Percentiles rank a stretch among this genome's conserved stretches.
These are phyloP conservation scores for Phytophthora pluvialis DNA, from an alignment of 352 stramenopile species.

Conservation along the genomic window DNA sequence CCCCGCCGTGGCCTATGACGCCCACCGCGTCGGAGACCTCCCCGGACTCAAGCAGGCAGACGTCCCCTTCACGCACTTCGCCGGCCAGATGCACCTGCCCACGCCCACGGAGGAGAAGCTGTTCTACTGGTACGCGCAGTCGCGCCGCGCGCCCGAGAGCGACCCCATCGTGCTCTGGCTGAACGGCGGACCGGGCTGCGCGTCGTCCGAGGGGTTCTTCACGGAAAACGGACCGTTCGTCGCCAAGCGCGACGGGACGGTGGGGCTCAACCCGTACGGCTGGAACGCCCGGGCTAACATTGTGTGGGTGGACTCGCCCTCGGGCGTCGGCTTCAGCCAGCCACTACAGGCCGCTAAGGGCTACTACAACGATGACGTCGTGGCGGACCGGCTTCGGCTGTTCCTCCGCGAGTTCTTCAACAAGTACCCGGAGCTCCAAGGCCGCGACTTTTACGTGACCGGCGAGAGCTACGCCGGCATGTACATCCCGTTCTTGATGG, in stretches of 20 bases:
- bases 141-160: constrained; percentile 45
- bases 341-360: constrained; percentile 46
- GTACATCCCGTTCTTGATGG: constrained; percentile 86
- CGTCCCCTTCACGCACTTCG: constrained; percentile 68
- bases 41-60: constrained; percentile 49
- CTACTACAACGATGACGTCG: constrained; percentile 74
- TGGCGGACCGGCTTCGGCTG: constrained; percentile 56
- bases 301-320: constrained; percentile 91
- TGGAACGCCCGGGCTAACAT: constrained; percentile 92
- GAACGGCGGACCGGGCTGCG: constrained; percentile 92
- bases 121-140: constrained; percentile 82
- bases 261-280: constrained; percentile 78
- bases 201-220: constrained; percentile 84
- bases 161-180: constrained; percentile 91
- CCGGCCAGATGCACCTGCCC: constrained; percentile 60
- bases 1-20: constrained; percentile 21
- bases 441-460: constrained; percentile 84
- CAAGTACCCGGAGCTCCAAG: constrained; percentile 72
- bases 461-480: constrained; percentile 90
- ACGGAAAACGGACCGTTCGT: constrained; percentile 80
- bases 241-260: constrained; percentile 48
- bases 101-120: constrained; percentile 57
- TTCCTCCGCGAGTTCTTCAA: constrained; percentile 81
- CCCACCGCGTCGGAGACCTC: constrained; percentile 55
- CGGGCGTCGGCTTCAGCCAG: constrained; percentile 84